phyloP scores from a whole-genome alignment of 305 asterid species.

The Fraxinus latifolia region DNA sequence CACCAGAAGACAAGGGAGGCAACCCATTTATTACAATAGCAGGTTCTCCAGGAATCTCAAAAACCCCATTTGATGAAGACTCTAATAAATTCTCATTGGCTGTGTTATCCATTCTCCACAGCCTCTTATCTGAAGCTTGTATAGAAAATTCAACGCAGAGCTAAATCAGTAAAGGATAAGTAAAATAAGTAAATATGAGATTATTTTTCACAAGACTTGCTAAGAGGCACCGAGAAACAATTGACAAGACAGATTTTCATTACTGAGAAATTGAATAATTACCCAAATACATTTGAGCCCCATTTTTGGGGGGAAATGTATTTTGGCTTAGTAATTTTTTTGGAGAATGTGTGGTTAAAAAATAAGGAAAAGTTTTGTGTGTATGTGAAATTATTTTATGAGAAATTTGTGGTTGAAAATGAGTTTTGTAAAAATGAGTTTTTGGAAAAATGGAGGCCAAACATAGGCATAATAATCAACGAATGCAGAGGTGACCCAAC shows the following conservation, averaged over 20 bases:
- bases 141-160: constrained; percentile 12
- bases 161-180: not conserved
- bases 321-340: no score
- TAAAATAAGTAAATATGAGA: not conserved
- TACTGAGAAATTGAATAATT: not conserved
- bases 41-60: constrained; percentile 55
- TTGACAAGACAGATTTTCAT: not conserved
- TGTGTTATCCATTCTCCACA: constrained; percentile 35
- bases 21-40: constrained; percentile 53
- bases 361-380: no score
- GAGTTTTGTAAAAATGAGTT: no score
- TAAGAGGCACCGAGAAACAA: not conserved
- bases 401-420: no score
- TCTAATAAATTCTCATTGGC: constrained; percentile 28
- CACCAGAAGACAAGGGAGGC: constrained; percentile 42
- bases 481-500: not conserved
- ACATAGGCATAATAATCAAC: not conserved
- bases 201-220: not conserved
- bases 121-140: not conserved
- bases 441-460: no score
- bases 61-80: constrained; percentile 28
- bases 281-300: not conserved
- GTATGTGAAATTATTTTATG: no score
- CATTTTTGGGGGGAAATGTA: no score
- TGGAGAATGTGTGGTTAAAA: no score